Evolutionary conservation across 495 filamentous ascomycete species (phyloP).

Genomic region (Chaetomium fimeti): DNA sequence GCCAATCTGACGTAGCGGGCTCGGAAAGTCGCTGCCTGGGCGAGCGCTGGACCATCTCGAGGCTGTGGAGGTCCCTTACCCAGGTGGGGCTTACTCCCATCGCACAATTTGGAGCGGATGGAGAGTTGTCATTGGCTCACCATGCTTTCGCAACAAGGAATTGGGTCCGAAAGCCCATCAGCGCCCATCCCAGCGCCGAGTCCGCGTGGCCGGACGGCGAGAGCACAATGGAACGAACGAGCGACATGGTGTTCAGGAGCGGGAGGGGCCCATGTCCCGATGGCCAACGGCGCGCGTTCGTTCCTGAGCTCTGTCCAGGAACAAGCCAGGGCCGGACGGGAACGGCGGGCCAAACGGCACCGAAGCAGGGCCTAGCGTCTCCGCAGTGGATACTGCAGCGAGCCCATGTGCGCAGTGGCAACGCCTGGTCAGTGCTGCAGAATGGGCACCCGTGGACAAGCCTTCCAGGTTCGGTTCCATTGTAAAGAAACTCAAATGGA

Average conservation of each 20-base stretch:
- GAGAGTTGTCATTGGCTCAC: conserved; percentile 1
- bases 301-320: not conserved
- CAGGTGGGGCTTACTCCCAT: conserved; percentile 6
- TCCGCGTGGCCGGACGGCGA: not conserved
- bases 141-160: not conserved
- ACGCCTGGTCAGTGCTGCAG: conserved; percentile 7
- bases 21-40: conserved; percentile 6
- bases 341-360: conserved; percentile 13
- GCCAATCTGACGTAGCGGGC: not conserved
- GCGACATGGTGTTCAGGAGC: not conserved
- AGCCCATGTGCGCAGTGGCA: not conserved
- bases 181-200: not conserved
- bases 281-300: not conserved
- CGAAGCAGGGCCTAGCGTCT: conserved; percentile 10
- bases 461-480: not conserved
- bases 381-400: conserved; percentile 5
- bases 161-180: not conserved
- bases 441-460: not conserved
- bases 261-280: not conserved
- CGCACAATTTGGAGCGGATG: not conserved
- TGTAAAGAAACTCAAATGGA: not conserved
- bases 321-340: conserved; percentile 3
- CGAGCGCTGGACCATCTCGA: not conserved
- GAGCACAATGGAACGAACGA: not conserved
- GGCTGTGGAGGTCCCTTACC: conserved; percentile 3